A percentile compares a stretch with the other conserved stretches of the same genome.
These are phyloP conservation scores for Saturnispora gosingensis DNA, from an alignment of 805 yeast genomes.

Conservation along the genomic window DNA sequence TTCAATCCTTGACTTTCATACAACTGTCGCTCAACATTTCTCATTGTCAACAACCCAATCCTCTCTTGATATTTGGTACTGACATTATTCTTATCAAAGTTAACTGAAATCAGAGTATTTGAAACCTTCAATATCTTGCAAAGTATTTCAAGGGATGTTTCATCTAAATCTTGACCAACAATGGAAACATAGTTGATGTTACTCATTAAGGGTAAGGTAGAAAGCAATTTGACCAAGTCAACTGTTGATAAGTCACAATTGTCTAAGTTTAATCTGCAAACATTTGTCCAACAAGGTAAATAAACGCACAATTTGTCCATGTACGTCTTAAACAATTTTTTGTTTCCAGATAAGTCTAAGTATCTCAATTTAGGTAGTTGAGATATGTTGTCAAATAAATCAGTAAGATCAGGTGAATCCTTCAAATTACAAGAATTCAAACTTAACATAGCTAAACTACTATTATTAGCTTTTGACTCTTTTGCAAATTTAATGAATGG, in stretches of 20 bases:
- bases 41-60: conserved; percentile 71
- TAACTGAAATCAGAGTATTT: conserved; percentile 55
- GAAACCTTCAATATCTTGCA: conserved; percentile 63
- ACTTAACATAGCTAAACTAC: conserved; percentile 41
- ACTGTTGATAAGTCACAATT: conserved; percentile 49
- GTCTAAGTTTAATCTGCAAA: conserved; percentile 65
- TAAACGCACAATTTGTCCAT: conserved; percentile 48
- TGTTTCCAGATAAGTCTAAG: conserved; percentile 67
- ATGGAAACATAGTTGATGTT: conserved; percentile 61
- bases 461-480: conserved; percentile 6
- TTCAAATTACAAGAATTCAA: conserved; percentile 54
- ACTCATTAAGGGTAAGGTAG: conserved; percentile 59
- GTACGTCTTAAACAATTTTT: conserved; percentile 54
- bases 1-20: conserved; percentile 7
- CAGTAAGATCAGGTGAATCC: conserved; percentile 41
- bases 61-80: conserved; percentile 58
- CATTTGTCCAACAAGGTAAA: conserved; percentile 57
- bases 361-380: conserved; percentile 53
- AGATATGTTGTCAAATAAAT: conserved; percentile 41
- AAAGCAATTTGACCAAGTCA: conserved; percentile 52
- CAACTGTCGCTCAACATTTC: conserved; percentile 62
- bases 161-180: conserved; percentile 51
- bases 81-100: conserved; percentile 52
- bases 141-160: conserved; percentile 54
- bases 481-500: conserved; percentile 31